These are phyloP conservation scores for Viola odorata DNA, from an alignment of 345 rosid genomes.

Conservation along the genomic window DNA sequence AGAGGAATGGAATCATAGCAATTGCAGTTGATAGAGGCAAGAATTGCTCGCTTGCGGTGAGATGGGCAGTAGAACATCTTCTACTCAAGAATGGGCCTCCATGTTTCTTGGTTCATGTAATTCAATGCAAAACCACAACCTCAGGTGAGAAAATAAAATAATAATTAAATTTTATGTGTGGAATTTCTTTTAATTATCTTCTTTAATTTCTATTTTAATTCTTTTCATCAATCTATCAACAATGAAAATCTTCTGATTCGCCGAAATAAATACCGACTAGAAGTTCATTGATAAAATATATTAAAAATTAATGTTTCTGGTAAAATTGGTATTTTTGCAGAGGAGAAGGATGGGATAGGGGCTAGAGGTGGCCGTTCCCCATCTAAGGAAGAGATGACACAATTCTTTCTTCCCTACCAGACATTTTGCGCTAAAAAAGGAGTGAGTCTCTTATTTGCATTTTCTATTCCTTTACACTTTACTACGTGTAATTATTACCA, in stretches of 20 bases:
- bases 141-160: slow-evolving; percentile 16
- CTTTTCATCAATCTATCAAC: background rate
- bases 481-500: too few relatives aligned
- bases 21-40: slow-evolving; percentile 43
- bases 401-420: too few relatives aligned
- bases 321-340: too few relatives aligned
- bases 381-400: too few relatives aligned
- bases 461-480: too few relatives aligned
- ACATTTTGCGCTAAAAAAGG: too few relatives aligned
- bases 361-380: too few relatives aligned
- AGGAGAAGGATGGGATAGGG: too few relatives aligned
- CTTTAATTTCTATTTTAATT: background rate
- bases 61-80: slow-evolving; percentile 51
- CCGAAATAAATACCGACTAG: background rate
- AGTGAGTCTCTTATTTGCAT: too few relatives aligned
- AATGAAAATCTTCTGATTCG: background rate
- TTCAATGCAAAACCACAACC: slow-evolving; percentile 21
- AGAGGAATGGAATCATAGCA: slow-evolving; percentile 25
- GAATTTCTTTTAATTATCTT: too few relatives aligned
- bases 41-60: slow-evolving; percentile 52
- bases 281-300: background rate
- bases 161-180: too few relatives aligned
- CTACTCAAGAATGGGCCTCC: slow-evolving; percentile 3
- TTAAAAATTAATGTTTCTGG: too few relatives aligned
- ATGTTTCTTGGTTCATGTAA: slow-evolving; percentile 45